Base-by-base conservation (phyloP, 805 yeast genomes). In the Kuraishia ogatae region DNA sequence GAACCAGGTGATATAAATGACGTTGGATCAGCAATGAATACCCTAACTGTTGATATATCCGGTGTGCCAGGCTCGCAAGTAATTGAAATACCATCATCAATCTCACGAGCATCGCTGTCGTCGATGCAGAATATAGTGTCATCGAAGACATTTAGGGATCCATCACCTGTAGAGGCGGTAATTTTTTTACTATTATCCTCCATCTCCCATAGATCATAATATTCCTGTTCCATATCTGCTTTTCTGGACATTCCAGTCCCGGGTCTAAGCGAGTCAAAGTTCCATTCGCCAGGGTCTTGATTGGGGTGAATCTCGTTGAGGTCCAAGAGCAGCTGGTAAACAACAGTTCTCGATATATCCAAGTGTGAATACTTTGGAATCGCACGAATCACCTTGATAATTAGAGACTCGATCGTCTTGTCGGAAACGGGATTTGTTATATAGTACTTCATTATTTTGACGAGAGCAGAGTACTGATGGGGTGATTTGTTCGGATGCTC, bases 71-170 rank as follows among this genome's bases (percentile, higher is more conserved):
- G n/a, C 4, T 35, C n/a, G 13, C 17, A 59, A 58, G 28, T 61
- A 20, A 93, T 72, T 1, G 97, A 82, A 26, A 93, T 76, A 51
- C 97, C 99, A 69, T 93, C 99, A 68, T 93, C 99, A 57, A 94
- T 87, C 67, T 94, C 98, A 60, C 86, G 85, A 0, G 98, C 96
- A 48, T 76, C 77, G 2, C 74, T 80, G 2, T 85, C 77, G 69
- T 94, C 99, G 56, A 93, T 89, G 69, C 97, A 91, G 66, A 83
- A 93, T 1, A 91, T 83, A 0, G 80, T 77, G 50, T 75, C 69
- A 0, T 69, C 68, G 59, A 76, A 79, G 26, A 75, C 74, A n/a
- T 60, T 59, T 60, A 8, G 15, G 7, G 43, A 1, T 23, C 43
- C 43, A 35, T 3, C 43, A 6, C 10, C 10, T 26, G 8, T 26